A percentile compares a stretch with the other conserved stretches of the same genome.
Evolutionary conservation across 106 monocot genomes (phyloP).

Genomic region (Phalaenopsis equestris): DNA sequence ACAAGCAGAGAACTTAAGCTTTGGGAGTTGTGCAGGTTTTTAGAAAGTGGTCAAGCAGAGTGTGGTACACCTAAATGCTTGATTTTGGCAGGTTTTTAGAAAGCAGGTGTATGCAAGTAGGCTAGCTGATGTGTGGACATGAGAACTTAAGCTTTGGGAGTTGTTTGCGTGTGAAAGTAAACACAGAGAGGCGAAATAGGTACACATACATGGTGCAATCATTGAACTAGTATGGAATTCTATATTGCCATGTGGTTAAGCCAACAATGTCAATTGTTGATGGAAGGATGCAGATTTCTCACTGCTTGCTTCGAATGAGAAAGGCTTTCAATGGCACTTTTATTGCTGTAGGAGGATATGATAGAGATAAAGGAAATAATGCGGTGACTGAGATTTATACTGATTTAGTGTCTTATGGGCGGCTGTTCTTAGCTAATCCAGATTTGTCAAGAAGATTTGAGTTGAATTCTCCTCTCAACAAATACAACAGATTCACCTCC

Average conservation of each 20-base stretch:
- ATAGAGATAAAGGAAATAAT: slow-evolving; percentile 25
- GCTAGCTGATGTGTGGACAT: no score
- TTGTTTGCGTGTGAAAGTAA: no score
- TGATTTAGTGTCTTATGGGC: slow-evolving; percentile 25
- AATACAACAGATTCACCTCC: slow-evolving; percentile 18
- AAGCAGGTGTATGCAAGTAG: no score
- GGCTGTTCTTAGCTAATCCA: slow-evolving; percentile 27
- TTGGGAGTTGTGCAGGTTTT: no score
- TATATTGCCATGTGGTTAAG: slow-evolving; percentile 19
- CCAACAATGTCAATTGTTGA: slow-evolving; percentile 4
- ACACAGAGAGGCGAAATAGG: no score
- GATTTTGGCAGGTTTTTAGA: no score
- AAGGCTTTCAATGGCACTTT: slow-evolving; percentile 23
- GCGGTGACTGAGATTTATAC: slow-evolving; percentile 16
- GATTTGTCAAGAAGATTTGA: slow-evolving; percentile 25
- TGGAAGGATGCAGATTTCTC: slow-evolving; percentile 10
- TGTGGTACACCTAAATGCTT: no score
- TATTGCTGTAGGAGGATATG: slow-evolving; percentile 21
- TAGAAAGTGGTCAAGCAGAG: no score
- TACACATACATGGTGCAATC: slow-evolving; percentile 10
- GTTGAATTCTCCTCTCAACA: slow-evolving; percentile 18
- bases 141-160: no score
- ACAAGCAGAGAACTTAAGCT: no score
- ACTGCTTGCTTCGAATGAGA: slow-evolving; percentile 12
- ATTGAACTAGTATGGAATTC: slow-evolving; percentile 13